A percentile compares a stretch with the other conserved stretches of the same genome.
Evolutionary conservation across 164 flowering plant genomes (phyloP).

Genomic region (Protea cynaroides): DNA sequence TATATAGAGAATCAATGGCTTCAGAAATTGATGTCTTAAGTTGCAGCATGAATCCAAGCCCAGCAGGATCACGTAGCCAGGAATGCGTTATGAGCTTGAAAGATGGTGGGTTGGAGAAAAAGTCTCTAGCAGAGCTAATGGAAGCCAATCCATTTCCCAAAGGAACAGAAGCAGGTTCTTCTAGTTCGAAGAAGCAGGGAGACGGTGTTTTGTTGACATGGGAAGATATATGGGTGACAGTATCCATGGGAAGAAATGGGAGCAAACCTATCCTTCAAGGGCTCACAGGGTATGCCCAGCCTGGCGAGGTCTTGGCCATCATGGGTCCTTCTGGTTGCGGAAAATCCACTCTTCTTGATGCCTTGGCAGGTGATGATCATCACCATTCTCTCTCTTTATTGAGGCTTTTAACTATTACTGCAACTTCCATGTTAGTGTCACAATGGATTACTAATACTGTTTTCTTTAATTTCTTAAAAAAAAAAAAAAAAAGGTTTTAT

Average conservation of each 20-base stretch:
- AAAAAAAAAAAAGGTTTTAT: no score
- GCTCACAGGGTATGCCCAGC: conserved; percentile 23
- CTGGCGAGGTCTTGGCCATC: conserved; percentile 14
- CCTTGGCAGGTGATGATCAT: not conserved
- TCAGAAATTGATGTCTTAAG: not conserved
- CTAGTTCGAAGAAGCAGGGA: not conserved
- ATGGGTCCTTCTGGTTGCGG: conserved; percentile 9
- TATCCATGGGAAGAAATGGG: not conserved
- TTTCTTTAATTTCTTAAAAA: no score
- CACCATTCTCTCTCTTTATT: no score
- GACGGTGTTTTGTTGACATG: not conserved
- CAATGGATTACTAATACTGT: no score
- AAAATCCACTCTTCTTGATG: not conserved
- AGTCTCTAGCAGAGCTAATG: not conserved
- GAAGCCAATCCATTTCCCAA: not conserved
- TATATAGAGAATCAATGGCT: not conserved
- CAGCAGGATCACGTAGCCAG: not conserved
- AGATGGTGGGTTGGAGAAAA: not conserved
- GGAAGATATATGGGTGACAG: not conserved
- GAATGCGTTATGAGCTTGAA: not conserved
- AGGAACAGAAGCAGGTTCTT: not conserved
- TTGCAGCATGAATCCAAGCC: not conserved
- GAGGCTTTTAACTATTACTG: no score
- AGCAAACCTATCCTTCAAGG: not conserved
- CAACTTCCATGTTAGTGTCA: no score